A percentile compares a stretch with the other conserved stretches of the same genome.
These are phyloP conservation scores for Balansia obtecta DNA, from an alignment of 2,329 filamentous ascomycete species.

Conservation along the genomic window DNA sequence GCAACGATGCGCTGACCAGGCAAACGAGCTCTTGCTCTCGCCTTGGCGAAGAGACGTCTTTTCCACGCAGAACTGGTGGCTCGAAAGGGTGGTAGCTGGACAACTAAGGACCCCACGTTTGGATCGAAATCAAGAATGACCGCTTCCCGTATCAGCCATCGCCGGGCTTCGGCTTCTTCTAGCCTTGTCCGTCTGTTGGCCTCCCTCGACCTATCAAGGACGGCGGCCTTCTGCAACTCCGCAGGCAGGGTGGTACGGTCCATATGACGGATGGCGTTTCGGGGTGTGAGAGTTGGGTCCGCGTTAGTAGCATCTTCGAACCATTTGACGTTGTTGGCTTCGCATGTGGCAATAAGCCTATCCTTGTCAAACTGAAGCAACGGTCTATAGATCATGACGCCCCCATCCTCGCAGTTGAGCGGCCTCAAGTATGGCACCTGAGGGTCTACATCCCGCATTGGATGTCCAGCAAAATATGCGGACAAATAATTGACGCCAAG, in stretches of 20 bases:
- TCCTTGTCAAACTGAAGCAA: slow-evolving; percentile 60
- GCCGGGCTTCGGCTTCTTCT: slow-evolving; percentile 39
- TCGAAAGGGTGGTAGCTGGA: slow-evolving; percentile 29
- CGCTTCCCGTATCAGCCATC: slow-evolving; percentile 36
- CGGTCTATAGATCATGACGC: slow-evolving; percentile 56
- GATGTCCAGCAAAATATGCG: slow-evolving; percentile 16
- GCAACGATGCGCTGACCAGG: slow-evolving; percentile 31
- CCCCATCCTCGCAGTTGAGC: slow-evolving; percentile 45
- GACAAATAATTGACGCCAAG: slow-evolving; percentile 12
- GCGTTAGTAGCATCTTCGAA: slow-evolving; percentile 77
- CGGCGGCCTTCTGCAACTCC: slow-evolving; percentile 52
- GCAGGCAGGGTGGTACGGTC: slow-evolving; percentile 47
- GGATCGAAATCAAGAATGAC: slow-evolving; percentile 35
- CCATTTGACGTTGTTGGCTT: slow-evolving; percentile 55
- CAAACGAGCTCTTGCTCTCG: slow-evolving; percentile 15
- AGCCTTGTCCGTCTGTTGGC: slow-evolving; percentile 30
- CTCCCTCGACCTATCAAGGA: slow-evolving; percentile 48
- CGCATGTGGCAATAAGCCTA: slow-evolving; percentile 62
- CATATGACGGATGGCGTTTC: slow-evolving; percentile 70
- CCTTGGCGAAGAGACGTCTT: slow-evolving; percentile 12
- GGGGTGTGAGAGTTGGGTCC: slow-evolving; percentile 60
- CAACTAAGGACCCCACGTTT: slow-evolving; percentile 33
- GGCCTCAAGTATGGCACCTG: slow-evolving; percentile 21
- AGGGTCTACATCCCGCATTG: slow-evolving; percentile 9
- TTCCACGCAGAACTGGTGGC: neutral